A percentile compares a stretch with the other conserved stretches of the same genome.
phyloP scores from a whole-genome alignment of 164 flowering plant species.

The Buxus sempervirens region DNA sequence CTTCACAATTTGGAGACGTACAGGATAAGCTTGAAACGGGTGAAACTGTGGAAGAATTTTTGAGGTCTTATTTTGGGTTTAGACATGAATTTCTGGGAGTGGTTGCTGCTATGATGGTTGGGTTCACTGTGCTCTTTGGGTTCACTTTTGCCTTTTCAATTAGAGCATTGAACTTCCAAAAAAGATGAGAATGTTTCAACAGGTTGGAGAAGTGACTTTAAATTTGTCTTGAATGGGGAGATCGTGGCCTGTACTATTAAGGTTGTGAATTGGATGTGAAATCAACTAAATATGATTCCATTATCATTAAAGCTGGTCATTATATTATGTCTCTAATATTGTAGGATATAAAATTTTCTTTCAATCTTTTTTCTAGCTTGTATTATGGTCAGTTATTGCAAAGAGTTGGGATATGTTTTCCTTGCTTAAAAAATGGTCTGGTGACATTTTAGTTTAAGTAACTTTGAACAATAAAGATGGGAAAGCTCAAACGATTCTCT shows the following conservation, averaged over 20 bases:
- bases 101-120: slow-evolving; percentile 28
- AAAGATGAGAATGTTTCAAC: slow-evolving; percentile 19
- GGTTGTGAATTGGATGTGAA: no score
- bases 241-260: background rate
- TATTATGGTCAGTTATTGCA: no score
- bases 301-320: no score
- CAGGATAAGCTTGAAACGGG: slow-evolving; percentile 11
- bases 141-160: slow-evolving; percentile 48
- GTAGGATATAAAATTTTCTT: no score
- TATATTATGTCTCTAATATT: no score
- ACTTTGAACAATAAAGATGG: no score
- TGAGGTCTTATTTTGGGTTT: slow-evolving; percentile 39
- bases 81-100: slow-evolving; percentile 37
- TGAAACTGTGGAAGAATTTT: slow-evolving; percentile 25
- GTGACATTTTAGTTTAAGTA: no score
- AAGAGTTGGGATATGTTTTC: no score
- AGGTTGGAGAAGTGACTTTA: background rate
- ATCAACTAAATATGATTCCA: no score
- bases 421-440: no score
- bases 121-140: slow-evolving; percentile 37
- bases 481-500: no score
- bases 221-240: background rate
- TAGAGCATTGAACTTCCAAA: slow-evolving; percentile 42
- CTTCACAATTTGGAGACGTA: slow-evolving; percentile 49
- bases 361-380: no score